phyloP scores from a whole-genome alignment of 192 early-diverging fungal genomes.

The Spizellomyces punctatus region DNA sequence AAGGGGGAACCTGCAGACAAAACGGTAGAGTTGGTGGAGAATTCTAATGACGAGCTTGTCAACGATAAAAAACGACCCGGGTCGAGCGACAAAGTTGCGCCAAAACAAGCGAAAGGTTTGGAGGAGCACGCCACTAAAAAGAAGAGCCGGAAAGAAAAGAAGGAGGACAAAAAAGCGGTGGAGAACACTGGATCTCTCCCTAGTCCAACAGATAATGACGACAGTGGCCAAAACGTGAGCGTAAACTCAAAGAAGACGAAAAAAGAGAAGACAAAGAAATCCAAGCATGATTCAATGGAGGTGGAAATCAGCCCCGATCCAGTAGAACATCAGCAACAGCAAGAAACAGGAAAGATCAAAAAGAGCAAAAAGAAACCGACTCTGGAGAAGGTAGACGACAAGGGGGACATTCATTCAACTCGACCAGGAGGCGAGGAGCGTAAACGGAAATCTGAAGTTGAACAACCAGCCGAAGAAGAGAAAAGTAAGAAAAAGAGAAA shows the following conservation, averaged over 20 bases:
- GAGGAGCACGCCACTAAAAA: background rate
- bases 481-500: slow-evolving; percentile 2
- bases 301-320: no score
- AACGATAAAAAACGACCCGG: background rate
- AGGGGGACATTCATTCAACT: no score
- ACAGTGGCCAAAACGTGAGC: no score
- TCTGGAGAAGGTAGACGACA: no score
- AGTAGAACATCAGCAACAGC: no score
- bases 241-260: no score
- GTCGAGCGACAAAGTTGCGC: background rate
- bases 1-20: background rate
- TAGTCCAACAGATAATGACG: no score
- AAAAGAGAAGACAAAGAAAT: no score
- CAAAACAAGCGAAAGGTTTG: background rate
- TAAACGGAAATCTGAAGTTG: background rate
- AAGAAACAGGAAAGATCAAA: background rate
- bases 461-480: background rate
- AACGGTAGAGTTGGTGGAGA: background rate
- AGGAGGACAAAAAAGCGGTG: no score
- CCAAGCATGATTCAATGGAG: no score
- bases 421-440: no score
- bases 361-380: slow-evolving; percentile 7
- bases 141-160: background rate
- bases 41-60: background rate
- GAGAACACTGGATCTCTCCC: no score